Evolutionary conservation across 805 yeast species (phyloP), one percentile per base, ranked within the genome.

Genomic region (Jamesozyma hellenica): DNA sequence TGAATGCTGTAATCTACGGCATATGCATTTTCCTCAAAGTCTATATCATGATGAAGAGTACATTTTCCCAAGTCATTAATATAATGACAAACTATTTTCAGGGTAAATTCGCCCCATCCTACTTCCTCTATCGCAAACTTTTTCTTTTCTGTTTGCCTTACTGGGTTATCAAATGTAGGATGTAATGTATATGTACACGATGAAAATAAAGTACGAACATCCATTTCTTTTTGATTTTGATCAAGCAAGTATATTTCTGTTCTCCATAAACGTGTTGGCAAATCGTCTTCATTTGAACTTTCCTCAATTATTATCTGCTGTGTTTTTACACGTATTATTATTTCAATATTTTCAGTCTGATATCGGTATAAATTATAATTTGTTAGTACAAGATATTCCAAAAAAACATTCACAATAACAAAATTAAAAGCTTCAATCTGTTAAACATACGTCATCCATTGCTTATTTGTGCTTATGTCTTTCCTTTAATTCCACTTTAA

Each of bases 81-180:
- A 35, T 82, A 68, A 42, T 79, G 78, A 40, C 90, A 68, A 4
- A 79, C 69, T 43, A 92, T 78, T 21, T 82, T 82, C 59, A 90
- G 70, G 55, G 84, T 95, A 55, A 90, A 90, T 53, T 88, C 96
- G 55, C 97, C 98, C 97, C 97, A 90, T 35, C 97, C 98, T 61
- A 81, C 75, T 61, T 90, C 97, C 53, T 78, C 82, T 39, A 90
- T 74, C 50, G 64, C 70, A 65, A 87, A 90, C 8, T 97, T 97
- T 5, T 84, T 74, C 55, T 75, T 73, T 54, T 77, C 81, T 53
- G 83, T 51, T 16, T 77, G 67, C 56, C 95, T 72, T 40, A 72
- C 75, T 3, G 96, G 96, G 56, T 84, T 81, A 39, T 73, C 75
- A 63, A 90, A 90, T 8, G 96, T 86, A 32, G 96, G 96, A 67